Evolutionary conservation across 1,284 basidiomycete genomes (phyloP).

Genomic region (Trametes polyzona): DNA sequence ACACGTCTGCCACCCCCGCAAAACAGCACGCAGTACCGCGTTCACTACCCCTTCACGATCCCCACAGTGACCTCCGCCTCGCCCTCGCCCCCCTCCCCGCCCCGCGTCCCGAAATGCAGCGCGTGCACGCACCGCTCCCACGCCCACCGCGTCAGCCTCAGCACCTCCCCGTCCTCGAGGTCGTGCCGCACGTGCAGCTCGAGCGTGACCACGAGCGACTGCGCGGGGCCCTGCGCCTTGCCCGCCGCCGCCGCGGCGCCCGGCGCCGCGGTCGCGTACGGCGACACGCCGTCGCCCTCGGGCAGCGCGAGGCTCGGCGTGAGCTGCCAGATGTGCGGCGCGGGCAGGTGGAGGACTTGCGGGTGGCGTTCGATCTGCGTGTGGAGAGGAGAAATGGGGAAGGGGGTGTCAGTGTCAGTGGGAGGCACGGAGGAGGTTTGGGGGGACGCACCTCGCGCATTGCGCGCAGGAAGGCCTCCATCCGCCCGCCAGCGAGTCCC

Average conservation of each 20-base stretch:
- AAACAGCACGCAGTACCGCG: background rate
- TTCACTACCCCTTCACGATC: slow-evolving; percentile 40
- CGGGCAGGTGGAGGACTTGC: slow-evolving; percentile 75
- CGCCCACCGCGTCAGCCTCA: slow-evolving; percentile 74
- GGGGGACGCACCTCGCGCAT: slow-evolving; percentile 71
- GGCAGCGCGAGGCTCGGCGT: slow-evolving; percentile 48
- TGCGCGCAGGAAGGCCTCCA: slow-evolving; percentile 77
- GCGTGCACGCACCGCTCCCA: slow-evolving; percentile 61
- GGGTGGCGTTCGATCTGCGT: slow-evolving; percentile 77
- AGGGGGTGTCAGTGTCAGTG: background rate
- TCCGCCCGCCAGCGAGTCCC: slow-evolving; percentile 61
- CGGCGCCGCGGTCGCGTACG: slow-evolving; percentile 19
- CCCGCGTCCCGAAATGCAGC: slow-evolving; percentile 35
- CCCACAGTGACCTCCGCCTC: slow-evolving; percentile 54
- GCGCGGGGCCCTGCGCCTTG: slow-evolving; percentile 35
- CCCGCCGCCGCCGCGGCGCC: slow-evolving; percentile 5
- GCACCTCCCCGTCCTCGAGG: slow-evolving; percentile 71
- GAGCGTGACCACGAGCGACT: slow-evolving; percentile 78
- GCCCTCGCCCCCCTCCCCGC: slow-evolving; percentile 36
- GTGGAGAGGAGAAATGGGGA: background rate
- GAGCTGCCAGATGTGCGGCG: slow-evolving; percentile 87
- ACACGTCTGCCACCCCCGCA: no score
- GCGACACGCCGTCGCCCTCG: slow-evolving; percentile 26
- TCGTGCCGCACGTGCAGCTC: slow-evolving; percentile 76
- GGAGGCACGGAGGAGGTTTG: slow-evolving; percentile 6